Evolutionary conservation across 2,329 filamentous ascomycete species (phyloP), one percentile per base, ranked within the genome.

Genomic region (Magnaporthiopsis poae): DNA sequence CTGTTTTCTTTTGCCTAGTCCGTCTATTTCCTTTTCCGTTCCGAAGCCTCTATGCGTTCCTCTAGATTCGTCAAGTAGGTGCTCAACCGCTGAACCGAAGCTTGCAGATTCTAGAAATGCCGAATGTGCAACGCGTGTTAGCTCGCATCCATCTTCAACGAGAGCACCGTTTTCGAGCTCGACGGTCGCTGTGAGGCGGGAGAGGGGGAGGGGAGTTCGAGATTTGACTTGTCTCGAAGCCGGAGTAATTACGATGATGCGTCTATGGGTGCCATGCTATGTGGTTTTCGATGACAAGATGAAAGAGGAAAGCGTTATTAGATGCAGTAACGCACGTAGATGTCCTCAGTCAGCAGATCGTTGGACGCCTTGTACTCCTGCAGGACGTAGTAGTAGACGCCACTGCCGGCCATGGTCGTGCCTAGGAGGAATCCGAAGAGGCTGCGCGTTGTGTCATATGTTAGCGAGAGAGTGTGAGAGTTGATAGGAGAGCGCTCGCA

Each of bases 341-440:
- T 96, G 79, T 98, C 94, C 80, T 96, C 92, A 68, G 89, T 94
- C 79, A 98, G 82, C 74, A 97, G 85, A 80, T 96, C 91, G 81
- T 97, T 98, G 72, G 92, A 91, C 61, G 92, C 84, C 80, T 92
- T 92, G 82, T 97, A 98, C 78, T 98, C 93, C 76, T 94, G 88
- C 72, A 98, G 81, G 71, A 96, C 86, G 78, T 98, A 98, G 77
- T 91, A 92, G 81, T 97, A 98, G 72, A 96, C 90, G 67, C 87
- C 89, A 65, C 85, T 86, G 73, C 92, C 92, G 61, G 93, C 88
- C 65, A 92, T 81, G 62, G 90, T 88, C 69, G 90, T 88, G 71
- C 94, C 94, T 70, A 95, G 83, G 64, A 98, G 87, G 82, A 98
- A 98, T 65, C 94, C 94, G 73, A 96, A 92, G 68, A 97, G 81